These are phyloP conservation scores for Coprinopsis strossmayeri DNA, from an alignment of 768 basidiomycete genomes.

Conservation along the genomic window DNA sequence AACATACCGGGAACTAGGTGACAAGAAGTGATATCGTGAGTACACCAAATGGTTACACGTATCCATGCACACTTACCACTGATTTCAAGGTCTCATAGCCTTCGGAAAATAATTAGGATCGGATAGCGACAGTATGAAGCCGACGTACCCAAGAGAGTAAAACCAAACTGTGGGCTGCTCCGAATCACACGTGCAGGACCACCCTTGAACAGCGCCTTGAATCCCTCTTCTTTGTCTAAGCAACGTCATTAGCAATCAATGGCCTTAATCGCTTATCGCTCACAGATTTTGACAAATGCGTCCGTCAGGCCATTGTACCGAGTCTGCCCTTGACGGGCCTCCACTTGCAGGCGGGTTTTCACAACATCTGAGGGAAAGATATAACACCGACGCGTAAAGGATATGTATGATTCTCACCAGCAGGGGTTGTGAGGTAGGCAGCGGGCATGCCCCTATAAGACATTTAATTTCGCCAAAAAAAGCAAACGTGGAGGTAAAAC, in stretches of 20 bases:
- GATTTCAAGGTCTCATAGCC: slow-evolving; percentile 43
- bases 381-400: slow-evolving; percentile 5
- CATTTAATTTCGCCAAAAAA: slow-evolving; percentile 22
- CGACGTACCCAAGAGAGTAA: slow-evolving; percentile 64
- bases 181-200: slow-evolving; percentile 83
- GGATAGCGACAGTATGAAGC: neutral
- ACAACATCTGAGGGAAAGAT: slow-evolving; percentile 68
- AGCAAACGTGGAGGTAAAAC: slow-evolving; percentile 25
- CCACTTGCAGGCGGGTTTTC: slow-evolving; percentile 93
- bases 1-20: slow-evolving; percentile 41
- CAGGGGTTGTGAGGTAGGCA: slow-evolving; percentile 88
- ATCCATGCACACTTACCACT: slow-evolving; percentile 37
- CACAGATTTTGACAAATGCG: slow-evolving; percentile 87
- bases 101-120: slow-evolving; percentile 12
- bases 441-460: slow-evolving; percentile 90
- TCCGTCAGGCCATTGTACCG: slow-evolving; percentile 86
- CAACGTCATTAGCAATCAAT: slow-evolving; percentile 6
- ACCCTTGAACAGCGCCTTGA: slow-evolving; percentile 86
- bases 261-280: slow-evolving; percentile 27
- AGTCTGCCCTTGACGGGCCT: slow-evolving; percentile 86
- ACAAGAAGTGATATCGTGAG: too few relatives aligned
- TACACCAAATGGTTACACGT: too few relatives aligned
- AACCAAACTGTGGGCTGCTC: slow-evolving; percentile 92
- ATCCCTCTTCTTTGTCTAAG: slow-evolving; percentile 83
- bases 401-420: slow-evolving; percentile 49